phyloP scores from a whole-genome alignment of 192 early-diverging fungal genomes.

The Phlyctochytrium arcticum region DNA sequence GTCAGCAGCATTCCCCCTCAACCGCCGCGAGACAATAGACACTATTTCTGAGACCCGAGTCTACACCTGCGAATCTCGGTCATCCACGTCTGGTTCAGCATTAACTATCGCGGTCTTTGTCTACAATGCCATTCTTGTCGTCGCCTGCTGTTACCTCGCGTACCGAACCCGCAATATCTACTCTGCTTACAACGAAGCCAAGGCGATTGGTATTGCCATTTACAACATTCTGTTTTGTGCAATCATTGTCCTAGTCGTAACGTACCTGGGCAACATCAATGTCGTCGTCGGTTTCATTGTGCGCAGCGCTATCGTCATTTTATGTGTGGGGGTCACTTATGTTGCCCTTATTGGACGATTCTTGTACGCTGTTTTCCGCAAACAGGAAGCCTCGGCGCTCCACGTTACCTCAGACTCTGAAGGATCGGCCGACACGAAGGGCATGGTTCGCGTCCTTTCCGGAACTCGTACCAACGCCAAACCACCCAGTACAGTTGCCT shows the following conservation, averaged over 20 bases:
- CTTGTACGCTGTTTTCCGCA: not conserved
- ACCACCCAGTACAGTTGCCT: not conserved
- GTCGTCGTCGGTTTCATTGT: not conserved
- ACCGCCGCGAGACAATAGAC: not conserved
- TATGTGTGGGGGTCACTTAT: slow-evolving; percentile 4
- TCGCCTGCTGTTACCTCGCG: slow-evolving; percentile 17
- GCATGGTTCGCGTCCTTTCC: too few relatives aligned
- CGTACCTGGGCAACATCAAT: not conserved
- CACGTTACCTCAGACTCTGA: not conserved
- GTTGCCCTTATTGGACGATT: slow-evolving; percentile 1
- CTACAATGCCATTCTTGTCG: slow-evolving; percentile 16
- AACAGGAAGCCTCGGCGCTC: not conserved
- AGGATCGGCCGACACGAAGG: not conserved
- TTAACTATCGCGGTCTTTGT: not conserved
- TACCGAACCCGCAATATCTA: slow-evolving; percentile 25
- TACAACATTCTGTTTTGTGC: slow-evolving; percentile 26
- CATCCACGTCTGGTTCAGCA: not conserved
- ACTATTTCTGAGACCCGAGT: not conserved
- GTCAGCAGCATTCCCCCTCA: slow-evolving; percentile 5
- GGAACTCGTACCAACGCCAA: not conserved
- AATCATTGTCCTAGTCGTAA: slow-evolving; percentile 3
- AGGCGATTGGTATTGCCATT: slow-evolving; percentile 26
- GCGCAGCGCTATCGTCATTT: slow-evolving; percentile 3
- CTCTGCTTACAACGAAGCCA: slow-evolving; percentile 30
- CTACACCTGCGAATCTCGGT: not conserved